These are phyloP conservation scores for Ganoderma sp. DNA, from an alignment of 1,284 basidiomycete genomes.

Conservation along the genomic window DNA sequence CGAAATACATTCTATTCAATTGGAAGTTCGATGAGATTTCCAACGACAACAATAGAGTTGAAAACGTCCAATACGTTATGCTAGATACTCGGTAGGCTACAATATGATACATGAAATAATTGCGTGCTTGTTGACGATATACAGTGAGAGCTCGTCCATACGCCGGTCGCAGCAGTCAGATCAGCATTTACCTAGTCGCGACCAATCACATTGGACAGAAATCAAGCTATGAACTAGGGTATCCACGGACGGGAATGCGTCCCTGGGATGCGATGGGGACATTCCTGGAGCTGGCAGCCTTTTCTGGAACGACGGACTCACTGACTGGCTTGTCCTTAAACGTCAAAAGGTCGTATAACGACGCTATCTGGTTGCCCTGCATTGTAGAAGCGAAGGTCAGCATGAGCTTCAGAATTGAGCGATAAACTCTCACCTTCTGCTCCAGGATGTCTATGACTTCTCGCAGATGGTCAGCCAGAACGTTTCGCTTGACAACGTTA, in stretches of 20 bases:
- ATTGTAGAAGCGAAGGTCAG: neutral
- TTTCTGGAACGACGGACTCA: conserved; percentile 42
- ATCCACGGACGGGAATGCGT: conserved; percentile 22
- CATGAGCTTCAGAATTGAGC: neutral
- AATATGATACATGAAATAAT: conserved; percentile 18
- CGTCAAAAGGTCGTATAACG: conserved; percentile 77
- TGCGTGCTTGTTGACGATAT: conserved; percentile 10
- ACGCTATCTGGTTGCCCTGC: conserved; percentile 88
- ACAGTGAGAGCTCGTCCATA: conserved; percentile 12
- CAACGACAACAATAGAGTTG: neutral
- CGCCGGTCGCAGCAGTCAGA: conserved; percentile 1
- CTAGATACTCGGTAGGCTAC: conserved; percentile 6
- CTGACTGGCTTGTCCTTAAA: conserved; percentile 70
- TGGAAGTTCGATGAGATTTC: neutral
- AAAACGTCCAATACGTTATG: conserved; percentile 6
- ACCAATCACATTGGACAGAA: neutral
- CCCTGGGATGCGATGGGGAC: conserved; percentile 16
- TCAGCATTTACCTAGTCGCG: neutral
- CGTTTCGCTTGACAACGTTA: conserved; percentile 78
- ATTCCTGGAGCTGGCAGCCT: conserved; percentile 7
- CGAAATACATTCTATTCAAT: neutral
- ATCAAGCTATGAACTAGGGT: conserved; percentile 21
- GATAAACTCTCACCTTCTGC: conserved; percentile 67
- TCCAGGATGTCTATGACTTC: conserved; percentile 91
- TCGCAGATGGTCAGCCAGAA: conserved; percentile 82